Conservation (phyloP, 768 basidiomycete species). For the Basidioascus undulatus region DNA sequence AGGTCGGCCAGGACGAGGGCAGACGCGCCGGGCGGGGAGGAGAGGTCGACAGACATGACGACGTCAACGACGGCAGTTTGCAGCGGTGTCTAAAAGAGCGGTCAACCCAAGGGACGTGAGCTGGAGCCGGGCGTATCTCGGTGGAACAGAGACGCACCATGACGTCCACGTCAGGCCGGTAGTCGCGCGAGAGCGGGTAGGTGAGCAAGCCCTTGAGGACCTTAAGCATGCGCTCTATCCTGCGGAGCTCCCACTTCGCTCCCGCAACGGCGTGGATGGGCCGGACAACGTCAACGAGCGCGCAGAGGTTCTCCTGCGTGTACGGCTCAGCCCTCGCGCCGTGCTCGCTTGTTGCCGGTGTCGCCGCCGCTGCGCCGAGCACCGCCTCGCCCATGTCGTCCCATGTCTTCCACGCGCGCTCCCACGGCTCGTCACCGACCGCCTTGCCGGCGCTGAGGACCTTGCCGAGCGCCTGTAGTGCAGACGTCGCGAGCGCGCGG, state of each 20-base stretch:
- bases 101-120: neutral
- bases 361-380: neutral
- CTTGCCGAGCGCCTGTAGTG: slow-evolving; percentile 58
- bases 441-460: slow-evolving; percentile 35
- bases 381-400: slow-evolving; percentile 31
- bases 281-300: slow-evolving; percentile 47
- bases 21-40: slow-evolving; percentile 25
- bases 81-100: slow-evolving; percentile 9
- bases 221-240: slow-evolving; percentile 38
- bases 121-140: slow-evolving; percentile 15
- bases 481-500: slow-evolving; percentile 51
- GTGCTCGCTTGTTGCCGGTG: too few relatives aligned
- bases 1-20: slow-evolving; percentile 62
- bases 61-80: slow-evolving; percentile 52
- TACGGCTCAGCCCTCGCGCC: slow-evolving; percentile 25
- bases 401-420: slow-evolving; percentile 45
- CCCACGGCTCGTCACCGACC: slow-evolving; percentile 21
- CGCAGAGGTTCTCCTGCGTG: slow-evolving; percentile 67
- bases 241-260: slow-evolving; percentile 30
- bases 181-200: slow-evolving; percentile 61
- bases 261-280: slow-evolving; percentile 27
- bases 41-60: slow-evolving; percentile 39
- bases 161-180: slow-evolving; percentile 62
- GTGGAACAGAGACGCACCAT: slow-evolving; percentile 69
- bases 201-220: slow-evolving; percentile 53